Base-by-base conservation (phyloP, 2,329 filamentous ascomycete species). In the Aspergillus fischeri region DNA sequence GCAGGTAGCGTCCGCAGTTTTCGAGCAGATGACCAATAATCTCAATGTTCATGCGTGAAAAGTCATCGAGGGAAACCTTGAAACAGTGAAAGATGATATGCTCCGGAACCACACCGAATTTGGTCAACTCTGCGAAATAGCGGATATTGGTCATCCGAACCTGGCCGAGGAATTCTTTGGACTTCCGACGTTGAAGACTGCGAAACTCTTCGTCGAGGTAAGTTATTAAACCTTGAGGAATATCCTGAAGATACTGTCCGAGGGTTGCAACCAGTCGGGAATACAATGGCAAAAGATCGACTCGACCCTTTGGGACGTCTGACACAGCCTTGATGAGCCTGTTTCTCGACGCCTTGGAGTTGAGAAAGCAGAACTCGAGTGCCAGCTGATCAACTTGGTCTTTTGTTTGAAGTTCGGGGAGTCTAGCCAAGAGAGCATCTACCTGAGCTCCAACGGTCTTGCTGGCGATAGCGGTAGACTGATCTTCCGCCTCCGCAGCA, bases 51-150 rank as follows among this genome's bases (percentile, higher is more conserved):
- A 97, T 97, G 60, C 93, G 86, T 2, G 94, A 97, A 70, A 99
- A 99, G 69, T 99, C 94, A 67, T 99, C 94, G 28, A 99, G 78
- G 65, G 93, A 95, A 72, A 99, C 93, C 74, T 97, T 99, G 66
- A 99, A 85, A 71, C 94, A 99, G 70, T 99, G 94, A 70, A 99
- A 99, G 54, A 99, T 95, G 62, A 99, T 93, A 74, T 99, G 94
- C 73, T 99, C 94, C 0, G 95, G 94, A 8, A 99, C 94, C 32
- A 97, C 91, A 32, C 94, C 93, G 69, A 99, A 99, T 71, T 99
- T 99, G 58, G 94, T 99, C 70, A 99, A 78, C 75, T 99, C 94
- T 7, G 94, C 92, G 52, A 99, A 85, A 72, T 99, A 99, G n/a
- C 95, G 90, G 61, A 97, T 92, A 70, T 97, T 97, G 75, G 90